Evolutionary conservation across 148 eudicot genomes (phyloP), one percentile per base, ranked within the genome.

Genomic region (Nepenthes mirabilis): DNA sequence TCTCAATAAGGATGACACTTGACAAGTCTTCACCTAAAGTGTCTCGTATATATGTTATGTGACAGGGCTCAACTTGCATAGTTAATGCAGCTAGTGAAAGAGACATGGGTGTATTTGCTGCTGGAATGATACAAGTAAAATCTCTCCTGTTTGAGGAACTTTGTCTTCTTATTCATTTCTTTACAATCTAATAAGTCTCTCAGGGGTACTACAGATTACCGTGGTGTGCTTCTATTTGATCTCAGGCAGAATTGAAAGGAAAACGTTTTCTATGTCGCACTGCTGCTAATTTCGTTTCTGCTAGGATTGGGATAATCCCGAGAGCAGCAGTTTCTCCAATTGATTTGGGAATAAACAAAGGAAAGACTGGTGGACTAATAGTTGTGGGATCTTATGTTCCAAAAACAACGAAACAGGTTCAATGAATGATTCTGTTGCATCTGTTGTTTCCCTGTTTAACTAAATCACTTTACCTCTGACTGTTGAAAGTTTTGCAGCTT

Each of bases 351-450:
- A 58, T 82, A 37, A 63, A 67, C 66, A 77, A 72, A 69, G 84
- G 75, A 65, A 80, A 67, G 60, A 66, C 67, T 76, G 99, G 99
- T 56, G 99, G 95, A 65, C 95, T 94, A 14, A 79, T 94, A 50
- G 79, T 94, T 74, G 97, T 94, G 56, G 99, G 99, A 63, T 94
- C 99, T 58, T 86, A 94, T 79, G 99, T 94, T 65, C 97, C 99
- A 32, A 94, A 94, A 75, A 94, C 99, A 49, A 94, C 97, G 57
- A 94, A 83, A 64, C 97, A 94, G 95, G 98, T 91, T 67, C 36
- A 52, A 49, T 23, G 43, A 14, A 14, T 50, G 9, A 11, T 59
- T 47, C 11, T 33, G 36, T 2, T 1, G 5, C 32, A 11, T 33
- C 58, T 56, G 33, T 34, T 14, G 33, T 62, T 52, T 54, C 36